Base-by-base conservation (phyloP, 108 stramenopile genomes). In the Cyclotella sp. region DNA sequence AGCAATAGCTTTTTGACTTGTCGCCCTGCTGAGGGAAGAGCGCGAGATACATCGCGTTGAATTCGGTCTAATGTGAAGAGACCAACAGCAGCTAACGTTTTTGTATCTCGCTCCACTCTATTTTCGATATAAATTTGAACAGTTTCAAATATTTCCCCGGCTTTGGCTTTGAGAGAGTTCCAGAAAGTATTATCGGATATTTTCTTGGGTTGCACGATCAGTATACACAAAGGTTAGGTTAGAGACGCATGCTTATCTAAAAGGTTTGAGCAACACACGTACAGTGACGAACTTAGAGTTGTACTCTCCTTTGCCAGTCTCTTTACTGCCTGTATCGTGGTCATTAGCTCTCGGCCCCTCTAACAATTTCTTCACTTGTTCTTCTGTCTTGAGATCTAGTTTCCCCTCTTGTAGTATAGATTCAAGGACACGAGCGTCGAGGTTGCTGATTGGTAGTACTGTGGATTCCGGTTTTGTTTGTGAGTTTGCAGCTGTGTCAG, bases 341-440 rank as follows among this genome's bases (percentile, higher is more conserved):
- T 81, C 74, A 72, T 30, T 66, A 45, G 21, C 40, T 64, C 75
- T 63, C 45, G 83, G 70, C 42, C 89, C 86, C 43, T 93, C 87
- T 61, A 95, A 77, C 52, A 95, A 71, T 39, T 81, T 77, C 49
- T 83, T 84, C 58, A 92, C 83, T 63, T 86, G 82, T 45, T 83
- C 83, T 69, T 89, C 89, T 57, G 89, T 84, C 52, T 78, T 63
- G 18, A 90, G 52, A 82, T 93, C 84, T 18, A 95, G 80, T 65
- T 89, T 92, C 34, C 84, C 79, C 4, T 81, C 84, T 29, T 75
- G 78, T 45, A 95, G 67, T 77, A 95, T 90, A 7, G 81, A 82
- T 77, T 88, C 86, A 10, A 95, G 68, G 0, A 95, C 90, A 54
- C 94, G 86, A 21, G 94, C 89, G 70, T 95, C 94, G 34, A 91